Evolutionary conservation across 2,329 filamentous ascomycete genomes (phyloP).

Genomic region (Colletotrichum lupini): DNA sequence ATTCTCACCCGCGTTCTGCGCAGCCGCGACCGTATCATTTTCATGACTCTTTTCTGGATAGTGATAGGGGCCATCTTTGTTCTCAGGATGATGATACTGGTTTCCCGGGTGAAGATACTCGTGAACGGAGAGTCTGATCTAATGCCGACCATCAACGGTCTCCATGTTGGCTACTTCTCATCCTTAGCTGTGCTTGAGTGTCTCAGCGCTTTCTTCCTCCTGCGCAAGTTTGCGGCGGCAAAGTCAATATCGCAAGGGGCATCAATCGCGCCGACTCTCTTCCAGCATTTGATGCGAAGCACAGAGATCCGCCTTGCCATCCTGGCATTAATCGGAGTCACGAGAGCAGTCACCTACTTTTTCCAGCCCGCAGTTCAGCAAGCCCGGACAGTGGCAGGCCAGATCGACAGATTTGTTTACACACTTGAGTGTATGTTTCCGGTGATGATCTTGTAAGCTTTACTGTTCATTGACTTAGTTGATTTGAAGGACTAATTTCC

Average conservation of each 20-base stretch:
- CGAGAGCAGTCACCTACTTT: not conserved
- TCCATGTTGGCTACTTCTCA: slow-evolving; percentile 55
- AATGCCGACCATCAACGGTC: slow-evolving; percentile 44
- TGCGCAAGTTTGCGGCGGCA: slow-evolving; percentile 49
- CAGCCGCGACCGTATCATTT: slow-evolving; percentile 52
- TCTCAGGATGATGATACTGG: slow-evolving; percentile 42
- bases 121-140: slow-evolving; percentile 40
- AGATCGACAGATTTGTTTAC: not conserved
- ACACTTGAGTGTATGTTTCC: not conserved
- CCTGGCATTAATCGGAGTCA: not conserved
- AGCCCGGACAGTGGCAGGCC: not conserved
- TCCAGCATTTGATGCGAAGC: not conserved
- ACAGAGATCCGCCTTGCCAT: not conserved
- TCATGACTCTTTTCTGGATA: slow-evolving; percentile 65
- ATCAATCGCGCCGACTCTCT: not conserved
- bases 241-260: slow-evolving; percentile 39
- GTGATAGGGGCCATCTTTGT: slow-evolving; percentile 64
- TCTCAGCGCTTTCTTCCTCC: slow-evolving; percentile 51
- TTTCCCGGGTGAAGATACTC: slow-evolving; percentile 29
- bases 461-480: not conserved
- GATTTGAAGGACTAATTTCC: not conserved
- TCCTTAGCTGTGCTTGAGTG: slow-evolving; percentile 52
- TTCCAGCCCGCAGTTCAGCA: not conserved
- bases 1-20: slow-evolving; percentile 62
- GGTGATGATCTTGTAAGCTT: not conserved